Percentiles rank a stretch among this genome's conserved stretches.
These are phyloP conservation scores for Yamadazyma oceani DNA, from an alignment of 1,139 yeast genomes.

Conservation along the genomic window DNA sequence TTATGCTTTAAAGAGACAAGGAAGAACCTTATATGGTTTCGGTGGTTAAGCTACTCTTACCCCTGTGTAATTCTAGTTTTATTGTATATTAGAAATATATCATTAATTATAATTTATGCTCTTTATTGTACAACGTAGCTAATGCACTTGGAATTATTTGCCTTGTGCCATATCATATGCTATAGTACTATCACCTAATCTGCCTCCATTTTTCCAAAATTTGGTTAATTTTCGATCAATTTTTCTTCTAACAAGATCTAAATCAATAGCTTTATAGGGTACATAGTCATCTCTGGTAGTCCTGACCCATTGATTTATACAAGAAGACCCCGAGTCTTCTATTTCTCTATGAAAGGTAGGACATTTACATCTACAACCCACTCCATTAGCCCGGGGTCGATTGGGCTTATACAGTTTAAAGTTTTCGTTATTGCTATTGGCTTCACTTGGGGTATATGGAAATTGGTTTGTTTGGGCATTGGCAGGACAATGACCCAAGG, in stretches of 20 bases:
- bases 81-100: slow-evolving; percentile 20
- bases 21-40: slow-evolving; percentile 99
- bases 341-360: slow-evolving; percentile 53
- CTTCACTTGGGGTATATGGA: slow-evolving; percentile 35
- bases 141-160: no score
- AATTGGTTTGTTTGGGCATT: slow-evolving; percentile 54
- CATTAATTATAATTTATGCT: slow-evolving; percentile 2
- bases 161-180: slow-evolving; percentile 5
- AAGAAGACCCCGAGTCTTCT: slow-evolving; percentile 55
- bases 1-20: slow-evolving; percentile 76
- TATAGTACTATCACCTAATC: slow-evolving; percentile 22
- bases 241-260: slow-evolving; percentile 35
- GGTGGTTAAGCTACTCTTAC: slow-evolving; percentile 69
- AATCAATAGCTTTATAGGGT: slow-evolving; percentile 24
- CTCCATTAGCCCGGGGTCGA: slow-evolving; percentile 49
- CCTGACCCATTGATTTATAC: slow-evolving; percentile 58
- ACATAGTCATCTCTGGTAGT: slow-evolving; percentile 36
- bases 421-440: slow-evolving; percentile 12
- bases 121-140: no score
- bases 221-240: slow-evolving; percentile 29
- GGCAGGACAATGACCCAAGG: slow-evolving; percentile 79
- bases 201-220: slow-evolving; percentile 27
- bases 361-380: slow-evolving; percentile 86
- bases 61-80: slow-evolving; percentile 14
- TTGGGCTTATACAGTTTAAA: slow-evolving; percentile 46